Evolutionary conservation across 345 rosid species (phyloP).

Genomic region (Citrus unshiu): DNA sequence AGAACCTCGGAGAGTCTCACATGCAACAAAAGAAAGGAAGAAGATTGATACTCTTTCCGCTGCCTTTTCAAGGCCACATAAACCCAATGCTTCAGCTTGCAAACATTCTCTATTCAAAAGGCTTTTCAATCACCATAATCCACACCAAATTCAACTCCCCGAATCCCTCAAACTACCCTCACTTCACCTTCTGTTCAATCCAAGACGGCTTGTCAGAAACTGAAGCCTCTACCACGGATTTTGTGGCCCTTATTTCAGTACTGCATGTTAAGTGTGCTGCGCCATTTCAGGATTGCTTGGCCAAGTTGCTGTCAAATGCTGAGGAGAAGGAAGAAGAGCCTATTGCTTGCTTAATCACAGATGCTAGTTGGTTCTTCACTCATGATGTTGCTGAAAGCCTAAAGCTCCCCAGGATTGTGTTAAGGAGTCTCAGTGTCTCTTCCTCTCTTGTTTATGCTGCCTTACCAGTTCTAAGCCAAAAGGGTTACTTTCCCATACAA

Average conservation of each 20-base stretch:
- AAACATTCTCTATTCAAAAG: slow-evolving; percentile 28
- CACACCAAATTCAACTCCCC: slow-evolving; percentile 35
- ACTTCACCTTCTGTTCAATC: slow-evolving; percentile 23
- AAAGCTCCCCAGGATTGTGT: slow-evolving; percentile 22
- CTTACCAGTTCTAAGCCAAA: slow-evolving; percentile 19
- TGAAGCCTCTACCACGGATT: slow-evolving; percentile 13
- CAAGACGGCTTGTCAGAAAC: slow-evolving; percentile 14
- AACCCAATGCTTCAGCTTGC: slow-evolving; percentile 40
- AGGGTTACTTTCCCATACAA: slow-evolving; percentile 27
- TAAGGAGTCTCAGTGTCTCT: slow-evolving; percentile 19
- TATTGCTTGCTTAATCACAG: slow-evolving; percentile 32
- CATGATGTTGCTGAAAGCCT: slow-evolving; percentile 22
- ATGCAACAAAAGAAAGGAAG: background rate
- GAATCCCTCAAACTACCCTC: slow-evolving; percentile 24
- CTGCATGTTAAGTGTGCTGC: slow-evolving; percentile 10
- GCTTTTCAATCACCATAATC: slow-evolving; percentile 31
- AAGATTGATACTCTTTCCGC: slow-evolving; percentile 19
- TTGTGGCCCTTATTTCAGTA: background rate
- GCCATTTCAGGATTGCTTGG: slow-evolving; percentile 24
- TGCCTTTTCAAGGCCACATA: slow-evolving; percentile 37
- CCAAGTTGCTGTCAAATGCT: slow-evolving; percentile 11
- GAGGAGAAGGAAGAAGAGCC: slow-evolving; percentile 14
- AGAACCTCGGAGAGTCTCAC: background rate
- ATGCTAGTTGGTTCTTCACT: slow-evolving; percentile 29
- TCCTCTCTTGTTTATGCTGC: slow-evolving; percentile 28